phyloP scores from a whole-genome alignment of 495 filamentous ascomycete species.

The Clohesyomyces aquaticus region DNA sequence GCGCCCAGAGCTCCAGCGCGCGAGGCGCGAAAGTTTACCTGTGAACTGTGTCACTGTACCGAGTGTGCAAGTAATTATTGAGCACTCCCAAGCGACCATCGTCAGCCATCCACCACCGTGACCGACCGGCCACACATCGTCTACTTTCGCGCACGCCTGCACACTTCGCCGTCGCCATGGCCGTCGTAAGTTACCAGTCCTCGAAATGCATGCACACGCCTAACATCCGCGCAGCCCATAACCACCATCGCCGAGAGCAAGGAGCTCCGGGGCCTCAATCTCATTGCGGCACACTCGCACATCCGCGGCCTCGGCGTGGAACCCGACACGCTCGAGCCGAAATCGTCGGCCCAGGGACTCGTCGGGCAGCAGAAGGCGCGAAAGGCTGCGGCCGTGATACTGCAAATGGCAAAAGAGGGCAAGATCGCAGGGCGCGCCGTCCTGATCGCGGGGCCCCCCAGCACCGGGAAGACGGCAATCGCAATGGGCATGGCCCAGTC shows the following conservation, averaged over 20 bases:
- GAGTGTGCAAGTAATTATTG: no score
- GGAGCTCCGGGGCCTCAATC: slow-evolving; percentile 90
- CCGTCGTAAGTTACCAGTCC: slow-evolving; percentile 21
- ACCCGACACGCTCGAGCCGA: slow-evolving; percentile 84
- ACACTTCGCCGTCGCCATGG: slow-evolving; percentile 21
- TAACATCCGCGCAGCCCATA: slow-evolving; percentile 68
- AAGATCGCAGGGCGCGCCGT: slow-evolving; percentile 97
- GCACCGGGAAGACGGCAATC: slow-evolving; percentile 97
- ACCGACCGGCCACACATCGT: slow-evolving; percentile 5
- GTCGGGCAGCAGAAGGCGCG: slow-evolving; percentile 96
- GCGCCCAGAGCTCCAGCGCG: no score
- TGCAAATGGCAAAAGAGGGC: slow-evolving; percentile 98
- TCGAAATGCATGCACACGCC: slow-evolving; percentile 40
- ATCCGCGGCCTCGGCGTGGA: slow-evolving; percentile 95
- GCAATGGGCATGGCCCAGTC: slow-evolving; percentile 99
- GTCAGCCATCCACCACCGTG: neutral
- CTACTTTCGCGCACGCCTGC: neutral
- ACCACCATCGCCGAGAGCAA: slow-evolving; percentile 92
- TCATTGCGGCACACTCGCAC: slow-evolving; percentile 97
- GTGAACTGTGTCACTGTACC: no score
- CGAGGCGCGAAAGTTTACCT: no score
- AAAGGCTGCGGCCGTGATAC: slow-evolving; percentile 90
- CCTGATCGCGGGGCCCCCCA: slow-evolving; percentile 93
- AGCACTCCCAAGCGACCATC: no score
- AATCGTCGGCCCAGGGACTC: slow-evolving; percentile 86